Percentiles rank a stretch among this genome's conserved stretches.
These are phyloP conservation scores for Gaertneriomyces sp. DNA, from an alignment of 192 early-diverging fungal genomes.

Conservation along the genomic window DNA sequence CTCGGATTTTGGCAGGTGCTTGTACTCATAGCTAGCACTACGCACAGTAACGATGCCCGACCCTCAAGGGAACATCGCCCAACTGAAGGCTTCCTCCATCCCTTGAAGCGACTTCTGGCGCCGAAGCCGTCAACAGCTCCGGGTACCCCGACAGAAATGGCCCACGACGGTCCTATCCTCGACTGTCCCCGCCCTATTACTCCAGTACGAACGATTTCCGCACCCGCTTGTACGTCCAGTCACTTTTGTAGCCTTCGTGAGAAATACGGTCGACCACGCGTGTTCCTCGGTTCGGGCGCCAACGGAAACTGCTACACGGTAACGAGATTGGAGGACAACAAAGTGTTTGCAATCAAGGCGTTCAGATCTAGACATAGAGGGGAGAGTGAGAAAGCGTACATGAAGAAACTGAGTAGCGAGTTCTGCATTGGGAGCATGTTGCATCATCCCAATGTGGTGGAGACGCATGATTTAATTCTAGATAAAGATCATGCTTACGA, in stretches of 20 bases:
- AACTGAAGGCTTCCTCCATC: too few species aligned
- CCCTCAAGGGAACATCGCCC: too few species aligned
- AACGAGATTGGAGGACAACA: not conserved
- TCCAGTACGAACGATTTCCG: too few species aligned
- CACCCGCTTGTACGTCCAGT: too few species aligned
- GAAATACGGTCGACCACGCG: constrained; percentile 15
- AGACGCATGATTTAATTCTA: constrained; percentile 21
- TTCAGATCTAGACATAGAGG: constrained; percentile 1
- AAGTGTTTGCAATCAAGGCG: constrained; percentile 9
- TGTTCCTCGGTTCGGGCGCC: constrained; percentile 13
- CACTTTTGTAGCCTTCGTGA: not conserved
- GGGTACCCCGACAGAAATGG: too few species aligned
- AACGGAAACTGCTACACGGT: constrained; percentile 17
- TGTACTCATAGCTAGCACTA: too few species aligned
- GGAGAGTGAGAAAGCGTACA: constrained; percentile 7
- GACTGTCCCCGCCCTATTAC: too few species aligned
- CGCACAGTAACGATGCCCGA: too few species aligned
- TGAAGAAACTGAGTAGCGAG: constrained; percentile 18
- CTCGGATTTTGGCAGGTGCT: too few species aligned
- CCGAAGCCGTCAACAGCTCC: too few species aligned
- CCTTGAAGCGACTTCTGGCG: too few species aligned
- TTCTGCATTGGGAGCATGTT: constrained; percentile 16
- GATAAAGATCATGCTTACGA: constrained; percentile 14
- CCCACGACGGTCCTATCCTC: too few species aligned
- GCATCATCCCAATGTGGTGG: constrained; percentile 24